phyloP scores from a whole-genome alignment of 331 rosid genomes.

The Rosa hybrid region DNA sequence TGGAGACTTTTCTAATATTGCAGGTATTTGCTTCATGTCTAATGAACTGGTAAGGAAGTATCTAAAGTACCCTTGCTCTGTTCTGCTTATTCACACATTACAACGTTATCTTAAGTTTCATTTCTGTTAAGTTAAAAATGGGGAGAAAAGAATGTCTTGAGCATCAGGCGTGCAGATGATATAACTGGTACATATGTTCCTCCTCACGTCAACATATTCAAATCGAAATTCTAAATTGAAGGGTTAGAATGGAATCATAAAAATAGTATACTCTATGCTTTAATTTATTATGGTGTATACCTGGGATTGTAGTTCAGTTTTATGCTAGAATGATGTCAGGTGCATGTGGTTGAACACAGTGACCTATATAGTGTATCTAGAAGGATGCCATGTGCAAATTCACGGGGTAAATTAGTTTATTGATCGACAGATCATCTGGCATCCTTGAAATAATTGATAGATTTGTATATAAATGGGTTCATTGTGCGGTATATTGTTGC shows the following conservation, averaged over 20 bases:
- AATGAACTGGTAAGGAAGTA: constrained; percentile 78
- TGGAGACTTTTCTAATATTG: constrained; percentile 29
- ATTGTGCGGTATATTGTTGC: constrained; percentile 32
- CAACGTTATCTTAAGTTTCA: not conserved
- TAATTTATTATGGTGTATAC: too few species aligned
- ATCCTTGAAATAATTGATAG: not conserved
- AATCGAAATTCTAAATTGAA: not conserved
- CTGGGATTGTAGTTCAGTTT: too few species aligned
- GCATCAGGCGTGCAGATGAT: not conserved
- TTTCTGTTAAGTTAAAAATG: not conserved
- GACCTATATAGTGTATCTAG: not conserved
- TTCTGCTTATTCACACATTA: not conserved
- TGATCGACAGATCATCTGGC: not conserved
- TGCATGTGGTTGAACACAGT: not conserved
- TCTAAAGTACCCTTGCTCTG: not conserved
- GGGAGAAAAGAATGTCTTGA: not conserved
- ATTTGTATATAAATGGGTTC: not conserved
- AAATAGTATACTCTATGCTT: too few species aligned
- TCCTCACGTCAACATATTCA: not conserved
- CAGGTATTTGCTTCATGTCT: constrained; percentile 97
- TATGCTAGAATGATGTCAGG: not conserved
- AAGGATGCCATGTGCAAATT: not conserved
- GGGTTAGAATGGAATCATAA: not conserved
- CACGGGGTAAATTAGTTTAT: not conserved
- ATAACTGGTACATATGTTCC: not conserved